Base-by-base conservation (phyloP, 1,139 yeast species). In the Meyerozyma carpophila region DNA sequence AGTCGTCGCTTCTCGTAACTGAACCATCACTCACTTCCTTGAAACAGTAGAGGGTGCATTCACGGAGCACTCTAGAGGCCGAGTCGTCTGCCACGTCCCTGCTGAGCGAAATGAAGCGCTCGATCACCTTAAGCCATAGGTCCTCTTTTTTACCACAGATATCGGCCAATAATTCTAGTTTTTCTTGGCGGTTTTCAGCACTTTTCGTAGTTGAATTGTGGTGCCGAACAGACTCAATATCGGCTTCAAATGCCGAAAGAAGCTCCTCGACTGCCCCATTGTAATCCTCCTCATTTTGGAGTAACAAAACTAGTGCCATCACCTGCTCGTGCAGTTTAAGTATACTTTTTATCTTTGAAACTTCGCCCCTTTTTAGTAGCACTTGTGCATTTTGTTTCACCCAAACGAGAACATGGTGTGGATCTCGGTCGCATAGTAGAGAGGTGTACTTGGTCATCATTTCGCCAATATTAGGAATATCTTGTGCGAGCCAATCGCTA, bases 21-120 rank as follows among this genome's bases (percentile, higher is more conserved):
- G 37, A 26, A 6, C 39, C 55, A 49, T 73, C 75, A 46, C 79
- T 74, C 43, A 81, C 62, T 24, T 59, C 65, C 20, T 80, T 65
- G 58, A 82, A 82, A 24, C 80, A 60, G 41, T 70, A 73, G 52
- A 80, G 82, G 4, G 80, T 65, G 25, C 76, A 63, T 45, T 69
- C 59, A 49, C 37, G 37, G 5, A 34, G 14, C 34, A 16, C 20
- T 8, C 20, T 7, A n/a, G 34, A 13, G 9, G 21, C 34, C 9
- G 20, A 13, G 7, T 31, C 34, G 2, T 42, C 25, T 27, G 43
- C 8, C 31, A 36, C 47, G 11, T 55, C 47, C 39, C 63, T 65
- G 36, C 70, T 51, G 47, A 63, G 46, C 4, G 47, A 49, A 9
- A 70, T 67, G 13, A 66, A 56, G 6, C 51, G 53, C 40, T 63